Evolutionary conservation across 805 yeast species (phyloP).

Genomic region (Candida pseudofarinosa): DNA sequence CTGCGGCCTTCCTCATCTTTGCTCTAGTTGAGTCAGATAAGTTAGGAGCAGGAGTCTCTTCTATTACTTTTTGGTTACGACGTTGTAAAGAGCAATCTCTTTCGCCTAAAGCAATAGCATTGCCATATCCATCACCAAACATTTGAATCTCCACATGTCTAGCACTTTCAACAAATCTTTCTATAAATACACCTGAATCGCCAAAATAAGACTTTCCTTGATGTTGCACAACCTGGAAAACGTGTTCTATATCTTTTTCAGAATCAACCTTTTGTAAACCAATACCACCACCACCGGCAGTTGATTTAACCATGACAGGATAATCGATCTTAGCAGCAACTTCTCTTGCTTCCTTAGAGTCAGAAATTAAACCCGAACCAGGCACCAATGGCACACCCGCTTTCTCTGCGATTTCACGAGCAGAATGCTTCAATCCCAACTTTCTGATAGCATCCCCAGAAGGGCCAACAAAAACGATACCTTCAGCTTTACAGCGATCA

Average conservation of each 20-base stretch:
- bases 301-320: constrained; percentile 94
- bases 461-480: constrained; percentile 94
- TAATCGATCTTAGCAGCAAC: constrained; percentile 74
- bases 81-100: constrained; percentile 97
- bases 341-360: constrained; percentile 68
- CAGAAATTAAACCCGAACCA: constrained; percentile 81
- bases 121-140: constrained; percentile 93
- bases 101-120: constrained; percentile 92
- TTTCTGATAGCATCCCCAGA: constrained; percentile 88
- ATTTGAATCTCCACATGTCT: constrained; percentile 96
- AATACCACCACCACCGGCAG: constrained; percentile 99
- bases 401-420: constrained; percentile 83
- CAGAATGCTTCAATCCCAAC: constrained; percentile 93
- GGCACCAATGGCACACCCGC: constrained; percentile 98
- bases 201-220: constrained; percentile 93
- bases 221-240: constrained; percentile 87
- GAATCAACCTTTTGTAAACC: constrained; percentile 92
- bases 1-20: constrained; percentile 78
- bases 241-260: constrained; percentile 73
- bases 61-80: constrained; percentile 93
- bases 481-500: constrained; percentile 77
- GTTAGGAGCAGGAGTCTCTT: constrained; percentile 97
- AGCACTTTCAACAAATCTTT: constrained; percentile 90
- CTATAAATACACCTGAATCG: constrained; percentile 92
- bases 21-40: constrained; percentile 75